Evolutionary conservation across 805 yeast genomes (phyloP).

Genomic region (Sporopachydermia lactativora): DNA sequence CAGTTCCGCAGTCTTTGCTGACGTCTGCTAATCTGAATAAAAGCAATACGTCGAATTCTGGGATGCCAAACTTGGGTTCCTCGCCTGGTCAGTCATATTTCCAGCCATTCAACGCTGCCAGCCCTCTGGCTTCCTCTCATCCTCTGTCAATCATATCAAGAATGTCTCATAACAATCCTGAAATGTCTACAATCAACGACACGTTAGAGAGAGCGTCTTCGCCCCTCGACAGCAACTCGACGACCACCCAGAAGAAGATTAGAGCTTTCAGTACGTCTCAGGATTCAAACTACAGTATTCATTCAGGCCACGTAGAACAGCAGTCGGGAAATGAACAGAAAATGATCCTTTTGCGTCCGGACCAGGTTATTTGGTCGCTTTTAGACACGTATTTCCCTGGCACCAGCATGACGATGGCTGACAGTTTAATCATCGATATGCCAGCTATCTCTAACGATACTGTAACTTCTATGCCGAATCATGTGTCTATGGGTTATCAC

Average conservation of each 20-base stretch:
- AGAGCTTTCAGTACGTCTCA: neutral
- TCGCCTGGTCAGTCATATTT: no score
- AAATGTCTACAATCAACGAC: slow-evolving; percentile 6
- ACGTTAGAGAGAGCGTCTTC: slow-evolving; percentile 9
- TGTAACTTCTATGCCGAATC: slow-evolving; percentile 5
- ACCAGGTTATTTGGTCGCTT: slow-evolving; percentile 40
- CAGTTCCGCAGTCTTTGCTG: neutral
- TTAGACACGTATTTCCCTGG: slow-evolving; percentile 44
- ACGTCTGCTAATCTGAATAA: neutral
- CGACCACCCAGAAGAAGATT: slow-evolving; percentile 4
- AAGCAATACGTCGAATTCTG: neutral
- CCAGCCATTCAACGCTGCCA: slow-evolving; percentile 10
- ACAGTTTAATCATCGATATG: slow-evolving; percentile 47
- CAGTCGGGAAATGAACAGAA: slow-evolving; percentile 12
- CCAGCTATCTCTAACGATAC: slow-evolving; percentile 13
- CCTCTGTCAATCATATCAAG: slow-evolving; percentile 6
- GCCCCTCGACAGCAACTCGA: slow-evolving; percentile 7
- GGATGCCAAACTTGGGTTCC: neutral
- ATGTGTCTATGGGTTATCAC: slow-evolving; percentile 5
- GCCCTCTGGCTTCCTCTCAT: slow-evolving; percentile 11
- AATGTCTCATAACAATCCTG: slow-evolving; percentile 8
- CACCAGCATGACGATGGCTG: slow-evolving; percentile 50
- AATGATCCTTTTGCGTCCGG: slow-evolving; percentile 35
- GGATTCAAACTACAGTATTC: neutral
- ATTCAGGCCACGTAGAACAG: slow-evolving; percentile 5